Conservation (phyloP, 108 stramenopile genomes). For the Parietichytrium sp. region DNA sequence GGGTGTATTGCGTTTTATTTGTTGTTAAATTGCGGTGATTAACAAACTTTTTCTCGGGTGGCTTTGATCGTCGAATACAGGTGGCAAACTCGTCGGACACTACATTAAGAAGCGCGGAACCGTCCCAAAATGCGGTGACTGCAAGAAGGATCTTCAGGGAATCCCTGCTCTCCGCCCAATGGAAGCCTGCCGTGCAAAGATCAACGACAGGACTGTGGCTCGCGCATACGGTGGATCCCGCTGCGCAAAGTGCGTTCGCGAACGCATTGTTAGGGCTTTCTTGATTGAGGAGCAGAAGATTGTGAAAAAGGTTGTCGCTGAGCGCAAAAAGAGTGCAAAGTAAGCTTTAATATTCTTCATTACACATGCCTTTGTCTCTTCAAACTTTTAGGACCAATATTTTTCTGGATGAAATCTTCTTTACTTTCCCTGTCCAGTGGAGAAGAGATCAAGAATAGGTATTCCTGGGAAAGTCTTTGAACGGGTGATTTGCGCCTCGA, state of each 20-base stretch:
- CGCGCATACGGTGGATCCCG: conserved; percentile 92
- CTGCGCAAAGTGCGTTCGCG: conserved; percentile 83
- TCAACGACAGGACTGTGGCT: conserved; percentile 93
- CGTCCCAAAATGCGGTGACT: conserved; percentile 87
- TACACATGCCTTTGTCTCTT: background rate
- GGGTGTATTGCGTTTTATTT: no score
- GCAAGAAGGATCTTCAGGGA: conserved; percentile 38
- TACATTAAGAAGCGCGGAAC: conserved; percentile 83
- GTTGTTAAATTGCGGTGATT: no score
- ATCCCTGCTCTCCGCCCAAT: conserved; percentile 56
- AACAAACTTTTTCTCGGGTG: background rate
- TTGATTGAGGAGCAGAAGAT: conserved; percentile 99
- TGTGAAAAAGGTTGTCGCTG: conserved; percentile 95
- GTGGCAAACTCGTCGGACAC: conserved; percentile 78
- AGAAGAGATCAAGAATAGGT: background rate
- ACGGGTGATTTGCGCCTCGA: background rate
- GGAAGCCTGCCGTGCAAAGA: conserved; percentile 69
- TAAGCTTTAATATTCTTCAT: conserved; percentile 37
- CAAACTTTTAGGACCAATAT: background rate
- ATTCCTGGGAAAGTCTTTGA: background rate
- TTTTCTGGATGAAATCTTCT: background rate
- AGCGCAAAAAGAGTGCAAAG: conserved; percentile 67
- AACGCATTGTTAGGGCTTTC: conserved; percentile 94
- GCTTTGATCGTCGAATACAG: conserved; percentile 10
- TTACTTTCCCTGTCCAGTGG: background rate